phyloP scores from a whole-genome alignment of 345 rosid genomes.

The Ailanthus altissimus region DNA sequence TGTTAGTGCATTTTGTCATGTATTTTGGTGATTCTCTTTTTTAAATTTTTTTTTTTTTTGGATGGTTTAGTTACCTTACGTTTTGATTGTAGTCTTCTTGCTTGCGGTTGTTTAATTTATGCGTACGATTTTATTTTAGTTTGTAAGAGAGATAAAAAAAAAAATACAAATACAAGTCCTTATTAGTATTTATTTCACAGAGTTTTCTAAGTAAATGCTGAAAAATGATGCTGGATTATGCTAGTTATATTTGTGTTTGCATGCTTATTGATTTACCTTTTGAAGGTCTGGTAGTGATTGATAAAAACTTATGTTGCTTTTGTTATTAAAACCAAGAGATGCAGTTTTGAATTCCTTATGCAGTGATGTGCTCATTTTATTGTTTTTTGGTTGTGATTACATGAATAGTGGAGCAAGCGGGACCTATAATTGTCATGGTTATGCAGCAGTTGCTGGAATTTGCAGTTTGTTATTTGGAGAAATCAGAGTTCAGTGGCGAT shows the following conservation, averaged over 20 bases:
- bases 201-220: background rate
- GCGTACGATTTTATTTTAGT: background rate
- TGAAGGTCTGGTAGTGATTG: background rate
- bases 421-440: constrained; percentile 63
- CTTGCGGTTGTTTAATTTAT: background rate
- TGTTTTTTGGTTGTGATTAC: constrained; percentile 11
- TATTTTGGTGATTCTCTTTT: background rate
- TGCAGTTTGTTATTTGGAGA: constrained; percentile 74
- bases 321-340: background rate
- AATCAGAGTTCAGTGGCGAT: constrained; percentile 46
- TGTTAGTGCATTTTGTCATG: background rate
- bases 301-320: background rate
- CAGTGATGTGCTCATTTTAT: background rate
- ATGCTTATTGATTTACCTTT: background rate
- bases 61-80: background rate
- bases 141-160: background rate
- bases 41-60: too few species aligned
- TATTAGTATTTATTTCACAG: background rate
- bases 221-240: background rate
- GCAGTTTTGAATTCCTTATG: background rate
- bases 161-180: background rate
- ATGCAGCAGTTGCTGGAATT: constrained; percentile 73
- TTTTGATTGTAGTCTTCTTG: background rate
- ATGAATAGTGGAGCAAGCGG: constrained; percentile 71
- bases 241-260: background rate